Percentiles rank a stretch among this genome's conserved stretches.
phyloP scores from a whole-genome alignment of 106 monocot genomes.

The Posidonia australis region DNA sequence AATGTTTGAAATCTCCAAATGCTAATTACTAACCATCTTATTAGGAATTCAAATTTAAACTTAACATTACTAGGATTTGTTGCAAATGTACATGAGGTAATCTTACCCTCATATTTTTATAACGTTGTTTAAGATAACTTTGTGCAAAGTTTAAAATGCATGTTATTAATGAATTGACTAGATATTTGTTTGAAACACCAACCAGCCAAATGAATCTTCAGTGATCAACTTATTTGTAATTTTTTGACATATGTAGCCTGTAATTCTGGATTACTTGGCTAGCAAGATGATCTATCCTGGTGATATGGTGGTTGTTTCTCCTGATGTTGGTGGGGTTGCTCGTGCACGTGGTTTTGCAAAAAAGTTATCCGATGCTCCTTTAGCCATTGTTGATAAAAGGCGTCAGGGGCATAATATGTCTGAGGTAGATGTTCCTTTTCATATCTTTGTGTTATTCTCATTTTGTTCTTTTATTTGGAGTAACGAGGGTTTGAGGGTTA shows the following conservation, averaged over 20 bases:
- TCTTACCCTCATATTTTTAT: too few species aligned
- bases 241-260: constrained; percentile 27
- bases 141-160: too few species aligned
- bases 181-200: too few species aligned
- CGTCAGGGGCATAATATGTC: constrained; percentile 43
- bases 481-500: too few species aligned
- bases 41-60: too few species aligned
- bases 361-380: constrained; percentile 54
- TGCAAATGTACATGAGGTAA: too few species aligned
- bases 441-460: neutral
- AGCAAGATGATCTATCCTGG: constrained; percentile 36
- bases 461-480: too few species aligned
- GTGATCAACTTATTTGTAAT: neutral
- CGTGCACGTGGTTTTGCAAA: constrained; percentile 64
- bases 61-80: too few species aligned
- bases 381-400: constrained; percentile 62
- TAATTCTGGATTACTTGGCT: constrained; percentile 52
- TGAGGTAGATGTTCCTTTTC: constrained; percentile 23
- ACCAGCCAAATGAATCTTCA: neutral
- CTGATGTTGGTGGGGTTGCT: constrained; percentile 61
- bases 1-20: too few species aligned
- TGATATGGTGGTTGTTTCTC: constrained; percentile 60
- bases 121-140: too few species aligned
- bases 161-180: too few species aligned
- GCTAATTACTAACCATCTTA: too few species aligned